Conservation (phyloP, 1,139 yeast species). For the Ogataea hybrid region DNA sequence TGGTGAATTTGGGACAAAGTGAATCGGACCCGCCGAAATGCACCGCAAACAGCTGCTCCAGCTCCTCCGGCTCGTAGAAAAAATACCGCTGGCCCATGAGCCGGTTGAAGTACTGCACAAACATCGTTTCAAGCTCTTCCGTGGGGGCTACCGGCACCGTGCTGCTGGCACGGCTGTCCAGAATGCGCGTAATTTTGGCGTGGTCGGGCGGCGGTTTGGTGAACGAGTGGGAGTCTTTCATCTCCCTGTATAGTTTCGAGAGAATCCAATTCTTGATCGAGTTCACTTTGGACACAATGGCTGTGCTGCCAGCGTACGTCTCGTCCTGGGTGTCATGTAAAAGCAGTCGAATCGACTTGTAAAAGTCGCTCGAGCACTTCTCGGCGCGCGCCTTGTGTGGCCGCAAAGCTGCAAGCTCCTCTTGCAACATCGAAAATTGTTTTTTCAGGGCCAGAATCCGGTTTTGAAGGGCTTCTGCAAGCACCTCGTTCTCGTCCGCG, state of each 20-base stretch:
- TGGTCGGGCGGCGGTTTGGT: constrained; percentile 10
- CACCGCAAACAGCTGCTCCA: constrained; percentile 5
- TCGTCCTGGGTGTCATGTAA: constrained; percentile 11
- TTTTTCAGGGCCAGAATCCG: constrained; percentile 1
- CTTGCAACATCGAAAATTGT: constrained; percentile 2
- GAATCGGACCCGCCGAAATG: constrained; percentile 1
- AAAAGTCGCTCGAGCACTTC: constrained; percentile 4
- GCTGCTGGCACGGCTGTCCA: constrained; percentile 5
- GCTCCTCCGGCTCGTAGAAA: constrained; percentile 11
- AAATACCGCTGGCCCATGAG: constrained; percentile 14
- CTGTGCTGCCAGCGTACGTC: constrained; percentile 14
- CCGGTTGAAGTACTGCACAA: constrained; percentile 9
- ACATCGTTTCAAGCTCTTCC: constrained; percentile 7
- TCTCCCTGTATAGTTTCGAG: constrained; percentile 13
- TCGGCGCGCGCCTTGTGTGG: background rate
- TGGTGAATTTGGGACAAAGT: constrained; percentile 2
- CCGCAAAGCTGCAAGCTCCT: background rate
- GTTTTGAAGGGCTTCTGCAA: background rate
- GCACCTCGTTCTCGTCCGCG: background rate
- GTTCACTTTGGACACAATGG: constrained; percentile 16
- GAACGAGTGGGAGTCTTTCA: constrained; percentile 4
- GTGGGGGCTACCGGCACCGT: background rate
- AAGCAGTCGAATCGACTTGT: constrained; percentile 12
- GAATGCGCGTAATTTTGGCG: constrained; percentile 6
- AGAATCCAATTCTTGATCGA: constrained; percentile 14